Evolutionary conservation across 306 rosid species (phyloP).

Genomic region (Sicyos baderoa): DNA sequence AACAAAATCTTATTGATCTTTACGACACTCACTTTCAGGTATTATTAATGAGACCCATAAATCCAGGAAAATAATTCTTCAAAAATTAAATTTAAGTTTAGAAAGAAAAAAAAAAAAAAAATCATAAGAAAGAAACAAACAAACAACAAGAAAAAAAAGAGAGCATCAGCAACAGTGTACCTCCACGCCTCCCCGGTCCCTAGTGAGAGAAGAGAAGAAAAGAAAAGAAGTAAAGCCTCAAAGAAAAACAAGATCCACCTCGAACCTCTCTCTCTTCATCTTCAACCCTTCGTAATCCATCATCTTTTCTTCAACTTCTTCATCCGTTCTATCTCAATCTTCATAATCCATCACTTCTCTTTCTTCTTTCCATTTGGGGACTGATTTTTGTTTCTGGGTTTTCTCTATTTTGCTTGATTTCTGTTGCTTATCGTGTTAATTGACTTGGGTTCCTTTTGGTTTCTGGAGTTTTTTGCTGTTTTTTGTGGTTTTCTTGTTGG

Average conservation of each 20-base stretch:
- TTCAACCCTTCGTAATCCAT: neutral
- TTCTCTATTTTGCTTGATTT: neutral
- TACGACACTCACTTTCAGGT: constrained; percentile 21
- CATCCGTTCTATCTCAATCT: neutral
- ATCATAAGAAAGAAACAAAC: constrained; percentile 14
- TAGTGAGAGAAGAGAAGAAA: constrained; percentile 2
- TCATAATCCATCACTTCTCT: neutral
- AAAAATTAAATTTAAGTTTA: neutral
- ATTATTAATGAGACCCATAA: constrained; percentile 21
- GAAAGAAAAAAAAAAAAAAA: too few species aligned
- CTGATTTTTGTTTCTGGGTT: neutral
- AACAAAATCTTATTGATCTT: constrained; percentile 20
- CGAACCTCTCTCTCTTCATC: constrained; percentile 78
- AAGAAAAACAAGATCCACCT: constrained; percentile 86
- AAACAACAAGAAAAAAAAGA: neutral
- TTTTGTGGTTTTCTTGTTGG: neutral
- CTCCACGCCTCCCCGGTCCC: constrained; percentile 19
- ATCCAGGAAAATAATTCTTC: constrained; percentile 17
- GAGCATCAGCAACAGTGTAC: constrained; percentile 10
- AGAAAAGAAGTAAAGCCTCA: constrained; percentile 29
- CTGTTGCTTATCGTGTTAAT: neutral
- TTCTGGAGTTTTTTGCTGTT: neutral
- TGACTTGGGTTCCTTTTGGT: neutral
- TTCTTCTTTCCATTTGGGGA: neutral
- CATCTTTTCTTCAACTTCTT: neutral